Evolutionary conservation across 1,139 yeast genomes (phyloP).

Genomic region (Debaryomyces subglobosus): DNA sequence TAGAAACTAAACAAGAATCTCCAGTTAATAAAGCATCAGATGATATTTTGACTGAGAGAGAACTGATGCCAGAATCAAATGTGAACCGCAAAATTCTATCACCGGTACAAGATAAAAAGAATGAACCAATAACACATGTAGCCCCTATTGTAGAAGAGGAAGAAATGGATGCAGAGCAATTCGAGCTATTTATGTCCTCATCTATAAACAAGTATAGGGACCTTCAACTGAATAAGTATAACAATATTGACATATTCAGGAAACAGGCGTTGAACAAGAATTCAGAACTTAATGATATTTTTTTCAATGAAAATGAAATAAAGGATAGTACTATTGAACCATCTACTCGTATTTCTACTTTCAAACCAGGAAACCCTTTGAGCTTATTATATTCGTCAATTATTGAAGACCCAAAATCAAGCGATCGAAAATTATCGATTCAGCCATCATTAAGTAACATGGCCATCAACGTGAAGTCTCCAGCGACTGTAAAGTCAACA

Average conservation of each 20-base stretch:
- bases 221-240: constrained; percentile 25
- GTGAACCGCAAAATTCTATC: not conserved
- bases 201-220: constrained; percentile 39
- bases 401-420: constrained; percentile 1
- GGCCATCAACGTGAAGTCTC: constrained; percentile 32
- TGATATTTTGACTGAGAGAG: not conserved
- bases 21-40: not conserved
- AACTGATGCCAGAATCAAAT: not conserved
- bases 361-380: constrained; percentile 25
- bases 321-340: not conserved
- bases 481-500: constrained; percentile 43
- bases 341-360: not conserved
- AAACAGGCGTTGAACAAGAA: not conserved
- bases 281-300: not conserved
- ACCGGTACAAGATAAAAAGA: not conserved
- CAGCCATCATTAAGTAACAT: not conserved
- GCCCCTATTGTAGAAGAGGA: constrained; percentile 6
- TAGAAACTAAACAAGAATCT: not conserved
- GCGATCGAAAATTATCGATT: not conserved
- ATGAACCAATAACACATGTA: not conserved
- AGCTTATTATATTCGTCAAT: constrained; percentile 20
- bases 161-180: constrained; percentile 30
- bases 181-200: constrained; percentile 39
- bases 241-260: constrained; percentile 10
- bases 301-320: not conserved